Evolutionary conservation across 2,329 filamentous ascomycete genomes (phyloP), one percentile per base, ranked within the genome.

Genomic region (Xylaria sp.): DNA sequence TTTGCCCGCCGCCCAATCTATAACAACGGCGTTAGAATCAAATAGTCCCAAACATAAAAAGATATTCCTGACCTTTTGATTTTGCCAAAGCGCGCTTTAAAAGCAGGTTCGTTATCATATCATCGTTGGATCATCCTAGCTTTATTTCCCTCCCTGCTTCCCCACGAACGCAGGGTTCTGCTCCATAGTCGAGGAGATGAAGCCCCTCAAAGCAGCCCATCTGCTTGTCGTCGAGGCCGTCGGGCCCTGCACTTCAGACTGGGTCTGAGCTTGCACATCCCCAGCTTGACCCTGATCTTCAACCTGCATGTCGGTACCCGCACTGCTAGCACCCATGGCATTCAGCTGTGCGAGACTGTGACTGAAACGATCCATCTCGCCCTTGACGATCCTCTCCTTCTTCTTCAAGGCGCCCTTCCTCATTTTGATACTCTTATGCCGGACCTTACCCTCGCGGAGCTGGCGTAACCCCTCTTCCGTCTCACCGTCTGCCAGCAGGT

Each of bases 141-240:
- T 67, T 76, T 68, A 73, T 59, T 74, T 73, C 17, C 57, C 71
- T 40, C 72, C 69, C 53, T 70, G n/a, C 44, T 78, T 77, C 42
- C 26, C 71, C 48, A 84, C 79, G 77, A 97, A 97, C 3, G 91
- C 92, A 15, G 91, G 89, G 74, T 95, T 95, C 80, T 93, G 92
- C 81, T 97, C 93, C 90, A 97, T 93, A 0, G 93, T 97, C 49
- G 90, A 87, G 1, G 92, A 91, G 60, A 97, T 97, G 77, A 95
- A 97, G 10, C 85, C 89, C 74, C 94, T 88, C 79, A 98, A 79
- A 17, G 93, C 93, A 36, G 92, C 92, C 92, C 93, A 97, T 64
- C 92, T 84, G 75, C 85, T 88, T 10, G 87, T 82, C 17, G 86
- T 88, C 11, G 81, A 78, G 7, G 63, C 63, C 15, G 56, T 20